Evolutionary conservation across 164 flowering plant genomes (phyloP).

Genomic region (Dillenia suffruticosa): DNA sequence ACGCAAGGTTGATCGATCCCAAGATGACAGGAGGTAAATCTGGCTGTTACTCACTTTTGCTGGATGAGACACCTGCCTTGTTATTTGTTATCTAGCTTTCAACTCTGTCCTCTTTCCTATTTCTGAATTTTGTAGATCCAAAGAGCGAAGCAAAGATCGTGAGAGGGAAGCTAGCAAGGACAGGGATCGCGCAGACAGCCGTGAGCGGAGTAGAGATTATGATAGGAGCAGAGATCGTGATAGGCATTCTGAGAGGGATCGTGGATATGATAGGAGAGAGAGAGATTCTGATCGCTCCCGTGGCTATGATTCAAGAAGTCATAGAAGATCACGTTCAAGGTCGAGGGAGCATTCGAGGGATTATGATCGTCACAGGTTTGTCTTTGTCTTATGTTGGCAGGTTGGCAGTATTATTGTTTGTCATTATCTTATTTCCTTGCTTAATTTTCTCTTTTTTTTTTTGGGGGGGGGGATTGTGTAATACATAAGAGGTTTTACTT

Average conservation of each 20-base stretch:
- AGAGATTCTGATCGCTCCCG: conserved; percentile 58
- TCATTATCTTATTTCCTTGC: too few relatives aligned
- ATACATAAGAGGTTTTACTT: too few relatives aligned
- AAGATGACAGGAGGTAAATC: conserved; percentile 70
- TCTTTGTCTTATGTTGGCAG: not conserved
- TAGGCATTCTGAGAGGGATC: conserved; percentile 58
- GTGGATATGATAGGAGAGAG: conserved; percentile 58
- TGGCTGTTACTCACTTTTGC: not conserved
- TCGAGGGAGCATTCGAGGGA: conserved; percentile 78
- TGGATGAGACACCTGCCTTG: not conserved
- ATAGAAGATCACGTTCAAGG: conserved; percentile 74
- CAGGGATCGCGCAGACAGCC: conserved; percentile 37
- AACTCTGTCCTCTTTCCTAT: not conserved
- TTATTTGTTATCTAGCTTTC: not conserved
- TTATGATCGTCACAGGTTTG: conserved; percentile 79
- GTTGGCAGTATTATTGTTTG: too few relatives aligned
- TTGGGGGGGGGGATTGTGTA: too few relatives aligned
- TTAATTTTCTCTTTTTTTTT: too few relatives aligned
- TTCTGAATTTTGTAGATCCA: conserved; percentile 45
- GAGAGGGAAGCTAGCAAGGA: conserved; percentile 29
- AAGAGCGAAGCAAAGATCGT: conserved; percentile 61
- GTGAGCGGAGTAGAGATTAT: conserved; percentile 55
- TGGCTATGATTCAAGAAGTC: conserved; percentile 68
- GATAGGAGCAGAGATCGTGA: conserved; percentile 69
- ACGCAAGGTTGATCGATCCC: conserved; percentile 52